Evolutionary conservation across 148 eudicot species (phyloP).

Genomic region (Cornus controversa): DNA sequence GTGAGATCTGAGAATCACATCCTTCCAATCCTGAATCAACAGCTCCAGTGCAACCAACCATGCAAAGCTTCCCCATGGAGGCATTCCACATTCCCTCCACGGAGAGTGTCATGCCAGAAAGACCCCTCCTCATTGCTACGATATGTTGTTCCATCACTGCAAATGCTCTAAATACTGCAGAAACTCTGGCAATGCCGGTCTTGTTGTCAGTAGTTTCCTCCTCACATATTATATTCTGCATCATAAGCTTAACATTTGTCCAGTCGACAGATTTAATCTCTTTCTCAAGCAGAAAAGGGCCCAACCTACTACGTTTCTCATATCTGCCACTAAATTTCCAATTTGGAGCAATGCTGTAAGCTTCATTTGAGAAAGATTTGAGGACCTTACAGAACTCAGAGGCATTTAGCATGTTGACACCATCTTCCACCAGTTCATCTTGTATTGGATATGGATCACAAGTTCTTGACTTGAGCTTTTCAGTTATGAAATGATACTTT

Average conservation of each 20-base stretch:
- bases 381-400: slow-evolving; percentile 23
- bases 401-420: slow-evolving; percentile 12
- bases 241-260: slow-evolving; percentile 14
- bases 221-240: neutral
- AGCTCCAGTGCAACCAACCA: neutral
- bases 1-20: neutral
- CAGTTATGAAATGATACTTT: slow-evolving; percentile 17
- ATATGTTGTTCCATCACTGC: neutral
- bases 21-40: neutral
- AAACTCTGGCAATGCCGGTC: neutral
- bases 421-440: slow-evolving; percentile 24
- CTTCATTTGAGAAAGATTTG: slow-evolving; percentile 6
- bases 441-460: slow-evolving; percentile 8
- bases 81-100: slow-evolving; percentile 6
- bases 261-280: neutral
- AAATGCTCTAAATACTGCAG: slow-evolving; percentile 1
- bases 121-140: neutral
- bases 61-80: slow-evolving; percentile 3
- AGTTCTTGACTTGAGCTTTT: slow-evolving; percentile 10
- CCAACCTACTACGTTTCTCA: slow-evolving; percentile 7
- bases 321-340: neutral
- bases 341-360: slow-evolving; percentile 14
- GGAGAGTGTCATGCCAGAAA: neutral
- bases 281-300: slow-evolving; percentile 25
- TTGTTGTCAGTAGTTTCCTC: neutral